Evolutionary conservation across 2,329 filamentous ascomycete genomes (phyloP).

Genomic region (Aureobasidium sp.): DNA sequence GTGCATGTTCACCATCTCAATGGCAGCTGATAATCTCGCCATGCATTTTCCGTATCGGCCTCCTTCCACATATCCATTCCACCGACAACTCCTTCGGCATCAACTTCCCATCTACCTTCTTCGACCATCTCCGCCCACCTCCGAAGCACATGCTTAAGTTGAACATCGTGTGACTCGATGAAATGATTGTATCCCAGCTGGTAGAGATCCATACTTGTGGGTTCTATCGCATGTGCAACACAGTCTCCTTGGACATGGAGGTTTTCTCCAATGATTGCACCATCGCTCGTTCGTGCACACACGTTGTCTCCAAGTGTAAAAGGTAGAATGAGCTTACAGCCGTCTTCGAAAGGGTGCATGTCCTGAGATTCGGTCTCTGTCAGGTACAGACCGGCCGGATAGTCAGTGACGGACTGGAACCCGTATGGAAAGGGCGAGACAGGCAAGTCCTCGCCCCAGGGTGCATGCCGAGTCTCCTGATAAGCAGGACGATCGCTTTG

Average conservation of each 20-base stretch:
- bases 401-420: neutral
- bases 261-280: neutral
- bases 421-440: neutral
- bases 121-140: neutral
- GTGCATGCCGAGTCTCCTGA: neutral
- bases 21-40: too few species aligned
- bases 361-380: neutral
- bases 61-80: neutral
- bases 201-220: neutral
- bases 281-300: neutral
- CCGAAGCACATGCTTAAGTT: neutral
- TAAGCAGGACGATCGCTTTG: neutral
- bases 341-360: neutral
- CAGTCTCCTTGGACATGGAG: neutral
- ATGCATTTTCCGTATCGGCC: too few species aligned
- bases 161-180: neutral
- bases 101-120: neutral
- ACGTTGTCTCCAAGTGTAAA: neutral
- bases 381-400: neutral
- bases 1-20: too few species aligned
- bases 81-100: neutral
- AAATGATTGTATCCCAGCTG: neutral
- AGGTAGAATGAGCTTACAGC: neutral
- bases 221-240: neutral
- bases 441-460: neutral